Base-by-base conservation (phyloP, 1,139 yeast genomes). In the Debaryomyces fabryi region DNA sequence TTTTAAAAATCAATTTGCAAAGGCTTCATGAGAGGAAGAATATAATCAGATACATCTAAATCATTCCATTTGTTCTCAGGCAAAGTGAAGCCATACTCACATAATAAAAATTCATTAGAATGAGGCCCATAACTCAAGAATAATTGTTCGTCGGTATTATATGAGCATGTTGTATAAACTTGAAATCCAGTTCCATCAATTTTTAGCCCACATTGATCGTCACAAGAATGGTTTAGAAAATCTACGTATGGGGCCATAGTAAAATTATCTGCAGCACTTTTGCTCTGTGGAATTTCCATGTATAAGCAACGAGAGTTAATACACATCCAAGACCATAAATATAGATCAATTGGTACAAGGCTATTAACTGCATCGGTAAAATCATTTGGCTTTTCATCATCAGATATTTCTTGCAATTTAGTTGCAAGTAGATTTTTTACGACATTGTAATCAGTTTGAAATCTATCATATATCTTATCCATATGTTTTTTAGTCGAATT, bases 191-290 rank as follows among this genome's bases (percentile, higher is more conserved):
- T 53, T 4, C 66, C 56, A 57, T 78, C 78, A 20, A 80, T 74
- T 39, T 75, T 73, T 43, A 84, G 64, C 1, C 67, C 65, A 51
- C 89, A 84, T 44, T 78, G 80, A 38, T 81, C 82, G 1, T 73
- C 73, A 30, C 78, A 67, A 9, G 82, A 71, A 65, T 93, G 98
- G 67, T 93, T 93, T 49, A 93, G 71, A 62, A 88, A 88, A 69
- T 93, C 99, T 12, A 92, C 92, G 55, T 74, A 86, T 0, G 99
- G 99, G 0, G 95, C 97, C 82, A 93, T 72, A 1, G 98, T 89
- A 67, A 91, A 85, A 60, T 89, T 87, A 56, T 87, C 91, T 58
- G 77, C 44, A 49, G 68, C 40, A 60, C 67, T 62, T 58, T 72
- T 68, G 41, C 79, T 75, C 44, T 77, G 75, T 0, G 88, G 84